A percentile compares a stretch with the other conserved stretches of the same genome.
Conservation (phyloP, 2,329 filamentous ascomycete species). For the Aspergillus eucalypticola region DNA sequence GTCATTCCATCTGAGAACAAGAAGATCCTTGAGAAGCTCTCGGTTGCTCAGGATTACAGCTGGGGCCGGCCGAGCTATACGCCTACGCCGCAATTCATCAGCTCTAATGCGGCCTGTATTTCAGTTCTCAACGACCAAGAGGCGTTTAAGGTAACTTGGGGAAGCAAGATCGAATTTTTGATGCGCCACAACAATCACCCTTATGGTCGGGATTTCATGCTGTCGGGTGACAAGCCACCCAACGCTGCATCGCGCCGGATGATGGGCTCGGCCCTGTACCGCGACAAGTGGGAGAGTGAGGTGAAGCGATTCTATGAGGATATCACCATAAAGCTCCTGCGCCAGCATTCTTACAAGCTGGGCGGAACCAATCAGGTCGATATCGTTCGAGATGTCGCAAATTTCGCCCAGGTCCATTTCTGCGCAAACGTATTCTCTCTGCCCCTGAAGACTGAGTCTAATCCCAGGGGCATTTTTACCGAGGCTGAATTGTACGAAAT, state of each 20-base stretch:
- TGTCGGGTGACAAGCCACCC: slow-evolving; percentile 46
- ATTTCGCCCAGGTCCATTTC: slow-evolving; percentile 57
- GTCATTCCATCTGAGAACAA: slow-evolving; percentile 51
- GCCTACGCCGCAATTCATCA: slow-evolving; percentile 43
- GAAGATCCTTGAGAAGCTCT: slow-evolving; percentile 44
- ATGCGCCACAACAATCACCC: slow-evolving; percentile 41
- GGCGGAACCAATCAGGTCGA: slow-evolving; percentile 50
- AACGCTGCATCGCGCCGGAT: slow-evolving; percentile 47
- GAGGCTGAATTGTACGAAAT: slow-evolving; percentile 57
- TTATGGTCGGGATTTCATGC: slow-evolving; percentile 50
- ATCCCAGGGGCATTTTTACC: slow-evolving; percentile 54
- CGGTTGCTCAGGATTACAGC: slow-evolving; percentile 45
- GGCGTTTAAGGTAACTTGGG: slow-evolving; percentile 51
- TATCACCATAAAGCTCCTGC: slow-evolving; percentile 48
- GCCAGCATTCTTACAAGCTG: slow-evolving; percentile 49
- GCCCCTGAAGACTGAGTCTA: slow-evolving; percentile 55
- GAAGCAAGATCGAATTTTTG: slow-evolving; percentile 47
- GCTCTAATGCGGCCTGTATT: slow-evolving; percentile 48
- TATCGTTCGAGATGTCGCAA: slow-evolving; percentile 53
- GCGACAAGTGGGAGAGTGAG: slow-evolving; percentile 48
- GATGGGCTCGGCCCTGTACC: slow-evolving; percentile 47
- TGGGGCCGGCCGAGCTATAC: slow-evolving; percentile 35
- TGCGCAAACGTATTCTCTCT: slow-evolving; percentile 56
- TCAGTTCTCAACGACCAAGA: slow-evolving; percentile 46
- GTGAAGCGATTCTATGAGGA: slow-evolving; percentile 52